Base-by-base conservation (phyloP, 257 asterid species). In the Paraleonurus japonicus region DNA sequence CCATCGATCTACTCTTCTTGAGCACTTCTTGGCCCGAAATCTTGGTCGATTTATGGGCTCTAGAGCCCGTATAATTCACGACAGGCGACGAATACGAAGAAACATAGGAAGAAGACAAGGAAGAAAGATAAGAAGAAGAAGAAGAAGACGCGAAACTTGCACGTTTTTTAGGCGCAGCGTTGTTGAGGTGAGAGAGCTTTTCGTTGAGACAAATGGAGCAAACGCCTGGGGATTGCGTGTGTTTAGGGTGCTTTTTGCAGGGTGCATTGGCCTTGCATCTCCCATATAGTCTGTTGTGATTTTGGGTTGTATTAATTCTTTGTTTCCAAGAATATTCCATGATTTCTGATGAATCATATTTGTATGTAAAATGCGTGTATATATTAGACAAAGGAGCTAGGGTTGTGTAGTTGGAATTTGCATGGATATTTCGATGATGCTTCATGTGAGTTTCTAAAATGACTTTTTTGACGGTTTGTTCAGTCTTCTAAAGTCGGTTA, bases 181-280 rank as follows among this genome's bases (percentile, higher is more conserved):
- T 43, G 43, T 37, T 13, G 10, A 87, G 26, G 22, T 69, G 28
- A 0, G 83, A 66, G 45, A 92, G 96, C 73, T 81, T 90, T 67
- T 92, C 85, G 0, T 59, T 77, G 0, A 92, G 86, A 61, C 98
- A 92, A 26, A 85, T 7, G 47, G 98, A 87, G 71, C 98, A 92
- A 37, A 92, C 95, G 0, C 98, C 98, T 0, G 98, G 95, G 0
- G 90, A 85, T 77, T 90, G 98, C n/a, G 58, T 68, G 81, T 92
- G 96, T 15, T 85, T 92, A 0, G 98, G 96, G 61, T 92, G 98
- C 57, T 79, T 86, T 60, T 75, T 83, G 89, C 98, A 92, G 13
- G 81, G 55, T 4, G 66, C 74, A 74, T 67, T 23, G 10, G 23
- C 62, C 70, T 73, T 80, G 26, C 84, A 69, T 71, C 75, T 75